Evolutionary conservation across 768 basidiomycete species (phyloP), one percentile per base, ranked within the genome.

Genomic region (Boletus patriciae): DNA sequence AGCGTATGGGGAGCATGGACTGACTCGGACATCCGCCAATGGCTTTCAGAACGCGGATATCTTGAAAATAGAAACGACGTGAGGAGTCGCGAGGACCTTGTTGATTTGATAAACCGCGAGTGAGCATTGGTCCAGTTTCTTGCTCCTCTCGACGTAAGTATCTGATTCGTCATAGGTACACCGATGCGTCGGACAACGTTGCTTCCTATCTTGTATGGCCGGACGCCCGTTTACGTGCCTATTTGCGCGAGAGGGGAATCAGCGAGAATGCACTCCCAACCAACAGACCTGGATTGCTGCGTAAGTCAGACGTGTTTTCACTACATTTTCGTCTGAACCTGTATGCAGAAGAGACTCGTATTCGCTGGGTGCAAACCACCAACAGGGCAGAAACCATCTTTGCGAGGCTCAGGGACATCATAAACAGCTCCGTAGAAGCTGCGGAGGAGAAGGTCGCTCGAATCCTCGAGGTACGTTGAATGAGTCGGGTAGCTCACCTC

Each of bases 161-260:
- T 8, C 40, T 45, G 44, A 66, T 46, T 23, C 25, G 18, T 29
- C 34, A n/a, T 61, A 90, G 83, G 68, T 85, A 83, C 65, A 77
- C 77, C 52, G 82, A 86, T 50, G 68, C 70, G 47, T 66, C 68
- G n/a, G 50, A 63, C 6, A 73, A 76, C 36, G 78, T 80, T 2
- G 78, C 85, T 3, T 75, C 83, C 3, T 97, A 96, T 73, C 77
- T 95, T 48, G 80, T 82, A 11, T 98, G 96, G 96, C 91, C 92
- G 13, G 95, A 98, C 66, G 91, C 94, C 4, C 83, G 95, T 33
- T 84, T 98, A 27, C 87, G 94, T 45, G 93, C 90, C 2, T 97
- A 91, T 73, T 81, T 98, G 19, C 82, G 93, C 43, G 84, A 90
- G 66, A 81, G 83, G 60, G 89, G 88, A 47, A 66, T 96, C 29